phyloP scores from a whole-genome alignment of 2,329 filamentous ascomycete species.

The Epicoccum sorghinum region DNA sequence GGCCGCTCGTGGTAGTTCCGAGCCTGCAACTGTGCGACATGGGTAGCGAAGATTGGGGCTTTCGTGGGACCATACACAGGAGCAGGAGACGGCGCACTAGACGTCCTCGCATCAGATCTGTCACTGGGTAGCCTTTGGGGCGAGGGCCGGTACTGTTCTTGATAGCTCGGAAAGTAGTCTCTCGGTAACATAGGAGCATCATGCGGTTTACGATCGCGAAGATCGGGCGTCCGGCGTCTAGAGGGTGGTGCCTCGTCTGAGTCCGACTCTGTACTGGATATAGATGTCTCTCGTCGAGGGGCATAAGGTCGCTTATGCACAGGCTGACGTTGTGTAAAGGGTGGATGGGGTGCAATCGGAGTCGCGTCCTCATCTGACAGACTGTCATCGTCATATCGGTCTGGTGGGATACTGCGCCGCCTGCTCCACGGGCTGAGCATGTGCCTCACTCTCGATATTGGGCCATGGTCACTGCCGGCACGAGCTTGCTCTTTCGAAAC shows the following conservation, averaged over 20 bases:
- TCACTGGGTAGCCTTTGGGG: conserved; percentile 27
- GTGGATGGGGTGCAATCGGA: conserved; percentile 32
- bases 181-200: conserved; percentile 48
- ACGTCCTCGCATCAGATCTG: conserved; percentile 21
- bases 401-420: conserved; percentile 32
- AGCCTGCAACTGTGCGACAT: conserved; percentile 49
- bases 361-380: conserved; percentile 39
- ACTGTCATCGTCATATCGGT: conserved; percentile 37
- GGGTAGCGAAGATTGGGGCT: conserved; percentile 55
- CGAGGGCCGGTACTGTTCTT: conserved; percentile 38
- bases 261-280: conserved; percentile 40
- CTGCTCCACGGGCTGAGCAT: conserved; percentile 44
- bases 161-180: conserved; percentile 48
- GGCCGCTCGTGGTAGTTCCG: conserved; percentile 42
- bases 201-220: conserved; percentile 51
- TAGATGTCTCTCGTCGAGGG: conserved; percentile 43
- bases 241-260: conserved; percentile 37
- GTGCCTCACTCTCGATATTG: conserved; percentile 41
- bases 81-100: conserved; percentile 28
- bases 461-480: conserved; percentile 37
- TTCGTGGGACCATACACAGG: conserved; percentile 53
- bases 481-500: conserved; percentile 41
- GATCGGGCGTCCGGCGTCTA: conserved; percentile 34
- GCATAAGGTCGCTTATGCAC: conserved; percentile 41
- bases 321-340: conserved; percentile 28